These are phyloP conservation scores for Heimioporus punctisporus DNA, from an alignment of 1,284 basidiomycete species.

Conservation along the genomic window DNA sequence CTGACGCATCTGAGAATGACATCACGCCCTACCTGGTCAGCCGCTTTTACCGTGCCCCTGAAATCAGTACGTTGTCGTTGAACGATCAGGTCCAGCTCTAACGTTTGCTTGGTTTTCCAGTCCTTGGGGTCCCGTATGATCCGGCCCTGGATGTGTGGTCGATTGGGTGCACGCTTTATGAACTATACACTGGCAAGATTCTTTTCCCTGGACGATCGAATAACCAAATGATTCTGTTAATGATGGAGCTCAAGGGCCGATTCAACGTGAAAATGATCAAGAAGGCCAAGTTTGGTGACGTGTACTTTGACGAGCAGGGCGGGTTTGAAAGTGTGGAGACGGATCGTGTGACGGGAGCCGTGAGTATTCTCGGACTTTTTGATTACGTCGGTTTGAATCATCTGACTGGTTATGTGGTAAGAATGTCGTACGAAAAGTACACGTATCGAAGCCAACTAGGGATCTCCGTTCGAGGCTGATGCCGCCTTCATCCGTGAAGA, in stretches of 20 bases:
- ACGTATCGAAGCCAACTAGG: slow-evolving; percentile 81
- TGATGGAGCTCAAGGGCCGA: slow-evolving; percentile 97
- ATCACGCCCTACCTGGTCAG: slow-evolving; percentile 99
- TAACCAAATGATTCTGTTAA: slow-evolving; percentile 97
- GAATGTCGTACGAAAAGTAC: slow-evolving; percentile 83
- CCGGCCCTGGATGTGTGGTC: slow-evolving; percentile 97
- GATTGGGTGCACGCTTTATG: slow-evolving; percentile 96
- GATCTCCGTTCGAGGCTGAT: slow-evolving; percentile 86
- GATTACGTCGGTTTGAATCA: slow-evolving; percentile 7
- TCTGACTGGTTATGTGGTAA: slow-evolving; percentile 36
- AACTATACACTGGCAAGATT: slow-evolving; percentile 98
- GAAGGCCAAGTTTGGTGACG: slow-evolving; percentile 88
- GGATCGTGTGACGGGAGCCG: slow-evolving; percentile 82
- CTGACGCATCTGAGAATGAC: slow-evolving; percentile 93
- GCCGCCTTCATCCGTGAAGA: slow-evolving; percentile 75
- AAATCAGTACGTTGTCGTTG: slow-evolving; percentile 80
- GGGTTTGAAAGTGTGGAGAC: slow-evolving; percentile 82
- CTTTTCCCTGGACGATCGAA: slow-evolving; percentile 97
- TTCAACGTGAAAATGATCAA: slow-evolving; percentile 96
- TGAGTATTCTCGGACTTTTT: slow-evolving; percentile 44
- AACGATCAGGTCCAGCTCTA: slow-evolving; percentile 11
- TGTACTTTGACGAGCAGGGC: slow-evolving; percentile 94
- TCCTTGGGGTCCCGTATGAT: slow-evolving; percentile 95
- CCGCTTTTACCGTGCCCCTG: slow-evolving; percentile 97
- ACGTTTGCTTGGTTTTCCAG: slow-evolving; percentile 42